Evolutionary conservation across 768 basidiomycete genomes (phyloP).

Genomic region (Polyporus arcularius): DNA sequence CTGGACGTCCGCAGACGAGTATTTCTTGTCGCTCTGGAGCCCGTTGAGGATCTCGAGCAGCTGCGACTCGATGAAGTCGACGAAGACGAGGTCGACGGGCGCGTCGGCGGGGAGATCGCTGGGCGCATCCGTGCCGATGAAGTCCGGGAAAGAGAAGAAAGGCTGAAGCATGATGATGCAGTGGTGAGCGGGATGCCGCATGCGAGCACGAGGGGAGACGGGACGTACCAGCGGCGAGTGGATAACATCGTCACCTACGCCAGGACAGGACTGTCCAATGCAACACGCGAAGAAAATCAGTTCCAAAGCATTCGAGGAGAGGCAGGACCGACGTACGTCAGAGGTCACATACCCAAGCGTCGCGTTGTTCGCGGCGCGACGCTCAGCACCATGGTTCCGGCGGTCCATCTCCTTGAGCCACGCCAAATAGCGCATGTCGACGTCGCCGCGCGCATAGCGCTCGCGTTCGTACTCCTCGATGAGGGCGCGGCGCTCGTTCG

Average conservation of each 20-base stretch:
- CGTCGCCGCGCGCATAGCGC: constrained; percentile 50
- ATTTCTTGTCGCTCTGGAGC: constrained; percentile 51
- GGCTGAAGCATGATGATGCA: constrained; percentile 28
- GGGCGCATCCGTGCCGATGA: constrained; percentile 58
- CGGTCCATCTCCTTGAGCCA: constrained; percentile 64
- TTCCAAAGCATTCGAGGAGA: background rate
- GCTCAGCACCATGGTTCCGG: constrained; percentile 36
- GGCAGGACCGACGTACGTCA: constrained; percentile 46
- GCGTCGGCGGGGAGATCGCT: constrained; percentile 45
- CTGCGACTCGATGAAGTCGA: constrained; percentile 62
- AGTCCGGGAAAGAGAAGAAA: constrained; percentile 54
- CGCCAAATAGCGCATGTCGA: constrained; percentile 48
- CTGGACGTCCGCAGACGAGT: constrained; percentile 50
- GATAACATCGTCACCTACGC: constrained; percentile 69
- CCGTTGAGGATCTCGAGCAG: constrained; percentile 57
- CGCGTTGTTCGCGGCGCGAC: constrained; percentile 48
- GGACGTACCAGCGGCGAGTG: constrained; percentile 52
- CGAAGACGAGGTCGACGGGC: constrained; percentile 73
- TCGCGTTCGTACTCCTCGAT: constrained; percentile 39
- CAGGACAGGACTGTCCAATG: constrained; percentile 61
- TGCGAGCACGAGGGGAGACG: background rate
- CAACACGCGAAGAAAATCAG: background rate
- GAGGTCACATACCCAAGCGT: constrained; percentile 77
- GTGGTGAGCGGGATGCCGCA: background rate
- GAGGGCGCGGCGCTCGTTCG: constrained; percentile 34